Evolutionary conservation across 805 yeast genomes (phyloP), one percentile per base, ranked within the genome.

Genomic region (Starmera pachycereana): DNA sequence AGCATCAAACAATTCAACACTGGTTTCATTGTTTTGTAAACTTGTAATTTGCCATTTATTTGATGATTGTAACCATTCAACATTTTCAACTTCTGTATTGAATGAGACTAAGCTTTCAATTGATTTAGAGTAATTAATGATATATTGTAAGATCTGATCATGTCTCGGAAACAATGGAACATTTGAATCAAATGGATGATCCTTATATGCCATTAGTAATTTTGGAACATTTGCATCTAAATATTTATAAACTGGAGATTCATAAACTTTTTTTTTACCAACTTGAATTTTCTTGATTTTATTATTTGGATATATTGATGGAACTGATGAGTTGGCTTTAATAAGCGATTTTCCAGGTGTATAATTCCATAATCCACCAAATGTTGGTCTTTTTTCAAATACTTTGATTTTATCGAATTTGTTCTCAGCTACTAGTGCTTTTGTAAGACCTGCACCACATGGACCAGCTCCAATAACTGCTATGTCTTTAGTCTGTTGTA

Each of bases 281-380:
- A 35, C 36, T 4, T 41, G 35, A 3, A 48, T 40, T 33, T 54
- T 55, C 4, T 42, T 52, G 3, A 45, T 46, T 16, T 38, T 41
- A 4, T 37, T 37, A 22, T 35, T 35, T 12, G 66, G 65, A 30
- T 54, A 57, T 1, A 37, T 40, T 1, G 59, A 53, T 2, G 72
- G 70, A 1, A 60, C 58, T 12, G 27, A 12, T 13, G 27, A 4
- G 8, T 8, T n/a, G 1, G 36, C 35, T 3, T 32, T 16, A 11
- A 38, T 27, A 1, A 39, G 33, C 2, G 49, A 43, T 33, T 54
- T 54, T 9, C 36, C 34, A 3, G 41, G 41, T 1, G 57, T 50
- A 33, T 68, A 81, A 53, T 76, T 72, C 96, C 96, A 86, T 8
- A 85, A 62, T 0, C 96, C 96, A 12, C 95, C 95, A n/a, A 72